Conservation (phyloP, 2,329 filamentous ascomycete genomes). For the Nannizzia gypsea region DNA sequence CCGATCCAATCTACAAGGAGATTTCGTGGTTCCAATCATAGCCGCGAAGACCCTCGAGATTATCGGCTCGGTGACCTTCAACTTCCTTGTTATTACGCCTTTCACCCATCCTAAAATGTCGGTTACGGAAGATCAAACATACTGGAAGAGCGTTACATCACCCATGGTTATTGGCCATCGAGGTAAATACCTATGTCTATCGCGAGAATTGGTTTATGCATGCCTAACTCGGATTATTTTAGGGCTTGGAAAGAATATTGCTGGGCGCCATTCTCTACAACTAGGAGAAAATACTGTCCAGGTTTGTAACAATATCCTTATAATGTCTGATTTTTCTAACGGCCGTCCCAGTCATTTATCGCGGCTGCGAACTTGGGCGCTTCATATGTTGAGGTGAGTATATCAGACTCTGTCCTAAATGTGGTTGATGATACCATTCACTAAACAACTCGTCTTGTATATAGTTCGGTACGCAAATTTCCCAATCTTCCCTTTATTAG, state of each 20-base stretch:
- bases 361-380: slow-evolving; percentile 86
- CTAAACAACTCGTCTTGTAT: not conserved
- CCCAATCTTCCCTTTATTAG: not conserved
- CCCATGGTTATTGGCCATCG: slow-evolving; percentile 70
- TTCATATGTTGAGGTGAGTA: slow-evolving; percentile 51
- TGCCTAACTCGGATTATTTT: slow-evolving; percentile 18
- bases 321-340: slow-evolving; percentile 12
- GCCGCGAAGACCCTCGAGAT: slow-evolving; percentile 71
- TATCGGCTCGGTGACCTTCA: slow-evolving; percentile 92
- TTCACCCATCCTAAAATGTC: slow-evolving; percentile 92
- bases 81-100: slow-evolving; percentile 87
- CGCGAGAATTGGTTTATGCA: slow-evolving; percentile 6
- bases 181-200: slow-evolving; percentile 24
- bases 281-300: slow-evolving; percentile 91
- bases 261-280: slow-evolving; percentile 74
- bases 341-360: slow-evolving; percentile 62
- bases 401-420: not conserved
- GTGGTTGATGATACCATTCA: not conserved
- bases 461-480: slow-evolving; percentile 13
- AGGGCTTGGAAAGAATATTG: slow-evolving; percentile 80
- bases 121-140: slow-evolving; percentile 79
- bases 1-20: slow-evolving; percentile 83
- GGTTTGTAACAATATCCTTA: slow-evolving; percentile 16
- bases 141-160: slow-evolving; percentile 85
- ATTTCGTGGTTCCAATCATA: slow-evolving; percentile 83